Percentiles rank a stretch among this genome's conserved stretches.
phyloP scores from a whole-genome alignment of 129 eudicot genomes.

The Calendula officinalis region DNA sequence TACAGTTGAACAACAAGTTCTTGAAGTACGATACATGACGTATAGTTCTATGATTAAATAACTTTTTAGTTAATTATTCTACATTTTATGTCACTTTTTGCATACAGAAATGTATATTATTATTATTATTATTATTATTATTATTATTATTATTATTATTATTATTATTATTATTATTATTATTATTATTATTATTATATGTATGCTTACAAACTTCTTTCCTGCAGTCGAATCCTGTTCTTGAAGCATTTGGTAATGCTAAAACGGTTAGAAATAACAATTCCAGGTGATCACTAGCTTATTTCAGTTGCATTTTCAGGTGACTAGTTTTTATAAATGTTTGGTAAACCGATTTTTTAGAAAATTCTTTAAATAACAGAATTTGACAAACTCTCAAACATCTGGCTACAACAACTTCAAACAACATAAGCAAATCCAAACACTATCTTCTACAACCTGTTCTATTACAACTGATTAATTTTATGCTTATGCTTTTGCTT shows the following conservation, averaged over 20 bases:
- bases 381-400: background rate
- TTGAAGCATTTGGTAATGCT: conserved; percentile 99
- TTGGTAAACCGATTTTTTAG: background rate
- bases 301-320: conserved; percentile 5
- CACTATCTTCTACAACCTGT: background rate
- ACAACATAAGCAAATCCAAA: background rate
- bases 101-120: background rate
- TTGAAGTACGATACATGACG: conserved; percentile 76
- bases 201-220: conserved; percentile 6
- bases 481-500: conserved; percentile 2
- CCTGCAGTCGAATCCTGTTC: conserved; percentile 98
- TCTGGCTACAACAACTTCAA: background rate
- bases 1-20: conserved; percentile 99
- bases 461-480: background rate
- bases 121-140: conserved; percentile 11
- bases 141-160: conserved; percentile 13
- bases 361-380: background rate
- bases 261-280: conserved; percentile 98
- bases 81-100: background rate
- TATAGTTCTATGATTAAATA: conserved; percentile 34
- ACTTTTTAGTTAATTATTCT: conserved; percentile 5
- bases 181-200: conserved; percentile 7
- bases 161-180: conserved; percentile 4
- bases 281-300: conserved; percentile 59
- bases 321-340: background rate